phyloP scores from a whole-genome alignment of 164 flowering plant genomes.

The Magnolia sinica region DNA sequence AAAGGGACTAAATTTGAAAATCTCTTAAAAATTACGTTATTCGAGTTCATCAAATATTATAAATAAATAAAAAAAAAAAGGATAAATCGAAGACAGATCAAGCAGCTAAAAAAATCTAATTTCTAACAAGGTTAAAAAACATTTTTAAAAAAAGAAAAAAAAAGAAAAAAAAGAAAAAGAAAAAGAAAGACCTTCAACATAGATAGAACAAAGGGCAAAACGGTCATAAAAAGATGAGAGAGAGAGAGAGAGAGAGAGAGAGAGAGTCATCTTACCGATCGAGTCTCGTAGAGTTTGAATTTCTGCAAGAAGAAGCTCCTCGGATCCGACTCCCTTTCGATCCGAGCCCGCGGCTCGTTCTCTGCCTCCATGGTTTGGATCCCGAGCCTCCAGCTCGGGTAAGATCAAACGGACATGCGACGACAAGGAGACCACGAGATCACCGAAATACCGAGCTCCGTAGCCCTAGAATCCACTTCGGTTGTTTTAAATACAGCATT shows the following conservation, averaged over 20 bases:
- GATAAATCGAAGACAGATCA: background rate
- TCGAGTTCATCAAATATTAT: no score
- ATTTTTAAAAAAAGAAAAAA: background rate
- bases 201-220: background rate
- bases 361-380: conserved; percentile 49
- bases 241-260: background rate
- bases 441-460: conserved; percentile 7
- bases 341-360: conserved; percentile 25
- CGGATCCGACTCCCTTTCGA: conserved; percentile 16
- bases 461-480: conserved; percentile 22
- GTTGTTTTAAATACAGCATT: conserved; percentile 64
- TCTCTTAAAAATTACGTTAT: no score
- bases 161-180: no score
- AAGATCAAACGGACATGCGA: conserved; percentile 30
- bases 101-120: background rate
- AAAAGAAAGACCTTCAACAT: background rate
- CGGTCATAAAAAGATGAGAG: background rate
- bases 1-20: no score
- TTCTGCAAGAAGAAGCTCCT: conserved; percentile 52
- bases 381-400: conserved; percentile 55
- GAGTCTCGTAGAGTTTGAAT: conserved; percentile 87
- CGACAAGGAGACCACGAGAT: conserved; percentile 4
- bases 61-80: no score
- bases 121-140: background rate
- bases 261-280: conserved; percentile 49